Conservation (phyloP, 164 flowering plant genomes). For the Kingdonia uniflora region DNA sequence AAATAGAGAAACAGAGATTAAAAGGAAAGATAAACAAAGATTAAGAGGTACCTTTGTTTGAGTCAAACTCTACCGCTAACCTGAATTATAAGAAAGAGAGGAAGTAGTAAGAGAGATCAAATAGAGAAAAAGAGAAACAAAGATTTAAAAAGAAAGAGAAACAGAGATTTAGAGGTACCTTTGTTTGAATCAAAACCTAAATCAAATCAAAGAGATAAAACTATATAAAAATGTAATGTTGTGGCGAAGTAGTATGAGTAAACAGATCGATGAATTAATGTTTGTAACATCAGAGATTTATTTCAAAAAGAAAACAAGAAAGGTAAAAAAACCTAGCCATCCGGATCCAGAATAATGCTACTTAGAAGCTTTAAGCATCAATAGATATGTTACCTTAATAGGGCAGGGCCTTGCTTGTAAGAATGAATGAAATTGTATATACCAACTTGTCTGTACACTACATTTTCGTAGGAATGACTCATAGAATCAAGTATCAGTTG, state of each 20-base stretch:
- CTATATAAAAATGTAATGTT: slow-evolving; percentile 3
- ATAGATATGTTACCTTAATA: slow-evolving; percentile 6
- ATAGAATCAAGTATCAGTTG: slow-evolving; percentile 5
- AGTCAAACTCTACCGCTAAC: no score
- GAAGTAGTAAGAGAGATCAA: no score
- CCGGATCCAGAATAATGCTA: slow-evolving; percentile 5
- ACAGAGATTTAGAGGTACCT: no score
- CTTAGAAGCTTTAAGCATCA: slow-evolving; percentile 5
- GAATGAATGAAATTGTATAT: slow-evolving; percentile 23
- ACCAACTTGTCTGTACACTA: slow-evolving; percentile 25
- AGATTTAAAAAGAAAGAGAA: no score
- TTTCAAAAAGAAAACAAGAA: slow-evolving; percentile 2
- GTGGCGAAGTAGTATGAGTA: slow-evolving; percentile 4
- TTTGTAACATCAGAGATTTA: slow-evolving; percentile 6
- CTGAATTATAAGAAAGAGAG: no score
- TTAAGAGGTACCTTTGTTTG: no score
- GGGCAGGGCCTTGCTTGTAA: slow-evolving; percentile 7
- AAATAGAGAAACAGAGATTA: no score
- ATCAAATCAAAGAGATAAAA: not conserved
- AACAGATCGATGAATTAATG: slow-evolving; percentile 8
- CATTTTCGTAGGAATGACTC: slow-evolving; percentile 9
- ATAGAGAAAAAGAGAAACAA: no score
- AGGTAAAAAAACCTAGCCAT: not conserved
- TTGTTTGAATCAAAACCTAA: no score
- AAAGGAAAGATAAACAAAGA: no score